phyloP scores from a whole-genome alignment of 2,329 filamentous ascomycete species.

The Neopestalotiopsis clavispora region DNA sequence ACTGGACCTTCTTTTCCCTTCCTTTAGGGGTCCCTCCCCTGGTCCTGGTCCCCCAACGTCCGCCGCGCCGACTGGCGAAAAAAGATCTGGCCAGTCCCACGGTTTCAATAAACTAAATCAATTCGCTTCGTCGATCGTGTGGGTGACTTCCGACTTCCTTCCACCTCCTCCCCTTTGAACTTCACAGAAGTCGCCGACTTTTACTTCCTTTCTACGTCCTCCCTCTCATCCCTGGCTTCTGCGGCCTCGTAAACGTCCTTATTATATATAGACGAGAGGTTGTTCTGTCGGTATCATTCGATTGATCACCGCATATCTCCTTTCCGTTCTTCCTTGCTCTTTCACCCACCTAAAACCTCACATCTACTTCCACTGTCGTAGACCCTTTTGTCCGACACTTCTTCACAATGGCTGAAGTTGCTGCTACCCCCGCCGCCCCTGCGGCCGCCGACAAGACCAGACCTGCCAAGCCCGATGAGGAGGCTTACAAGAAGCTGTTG shows the following conservation, averaged over 20 bases:
- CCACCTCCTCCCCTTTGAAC: constrained; percentile 3
- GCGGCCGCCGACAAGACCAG: constrained; percentile 56
- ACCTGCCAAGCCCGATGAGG: constrained; percentile 88
- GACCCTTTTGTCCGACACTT: background rate
- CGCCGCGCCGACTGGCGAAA: constrained; percentile 11
- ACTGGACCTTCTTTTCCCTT: background rate
- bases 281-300: constrained; percentile 20
- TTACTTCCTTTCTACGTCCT: background rate
- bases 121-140: constrained; percentile 11
- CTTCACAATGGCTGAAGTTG: constrained; percentile 52
- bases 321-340: constrained; percentile 10
- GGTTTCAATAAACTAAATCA: background rate
- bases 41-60: constrained; percentile 2
- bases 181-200: background rate
- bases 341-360: constrained; percentile 10
- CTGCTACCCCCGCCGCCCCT: constrained; percentile 48
- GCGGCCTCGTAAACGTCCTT: background rate
- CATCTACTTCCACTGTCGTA: background rate
- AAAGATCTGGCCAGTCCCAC: constrained; percentile 19
- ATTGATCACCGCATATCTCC: constrained; percentile 21
- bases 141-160: background rate
- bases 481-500: constrained; percentile 78
- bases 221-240: constrained; percentile 5
- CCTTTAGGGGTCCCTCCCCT: constrained; percentile 2
- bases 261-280: background rate